Conservation (phyloP, 148 eudicot species). For the Talinum fruticosum region DNA sequence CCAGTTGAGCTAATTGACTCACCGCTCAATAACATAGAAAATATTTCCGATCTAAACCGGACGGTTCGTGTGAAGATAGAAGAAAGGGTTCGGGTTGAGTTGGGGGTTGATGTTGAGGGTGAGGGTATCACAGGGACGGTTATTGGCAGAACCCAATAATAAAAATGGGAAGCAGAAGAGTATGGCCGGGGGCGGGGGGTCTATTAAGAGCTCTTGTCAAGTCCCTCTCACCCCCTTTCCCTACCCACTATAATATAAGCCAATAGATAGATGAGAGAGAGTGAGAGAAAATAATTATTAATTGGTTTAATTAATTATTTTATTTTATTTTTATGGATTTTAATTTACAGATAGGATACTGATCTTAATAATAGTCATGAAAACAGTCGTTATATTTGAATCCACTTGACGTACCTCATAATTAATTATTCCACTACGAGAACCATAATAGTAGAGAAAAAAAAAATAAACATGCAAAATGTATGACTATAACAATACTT, state of each 20-base stretch:
- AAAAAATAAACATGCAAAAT: too few species aligned
- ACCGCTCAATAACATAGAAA: too few species aligned
- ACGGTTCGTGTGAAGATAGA: not conserved
- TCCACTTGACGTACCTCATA: too few species aligned
- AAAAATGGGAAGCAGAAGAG: conserved; percentile 29
- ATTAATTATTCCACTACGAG: too few species aligned
- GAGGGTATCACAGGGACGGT: not conserved
- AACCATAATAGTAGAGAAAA: too few species aligned
- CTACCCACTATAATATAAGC: conserved; percentile 25
- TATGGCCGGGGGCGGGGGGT: conserved; percentile 21
- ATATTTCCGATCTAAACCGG: not conserved
- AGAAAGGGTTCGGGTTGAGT: not conserved
- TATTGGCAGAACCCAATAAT: conserved; percentile 17
- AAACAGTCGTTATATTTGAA: too few species aligned
- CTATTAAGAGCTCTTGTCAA: conserved; percentile 27
- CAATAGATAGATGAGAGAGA: conserved; percentile 25
- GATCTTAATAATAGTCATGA: too few species aligned
- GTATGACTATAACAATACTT: too few species aligned
- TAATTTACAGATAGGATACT: too few species aligned
- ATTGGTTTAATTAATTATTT: too few species aligned
- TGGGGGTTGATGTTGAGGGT: not conserved
- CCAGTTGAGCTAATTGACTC: too few species aligned
- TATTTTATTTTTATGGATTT: too few species aligned
- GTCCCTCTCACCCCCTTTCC: conserved; percentile 34
- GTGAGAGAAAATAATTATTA: not conserved